Percentiles rank a stretch among this genome's conserved stretches.
Conservation (phyloP, 208 protist genomes). For the Leishmania tarentolae region DNA sequence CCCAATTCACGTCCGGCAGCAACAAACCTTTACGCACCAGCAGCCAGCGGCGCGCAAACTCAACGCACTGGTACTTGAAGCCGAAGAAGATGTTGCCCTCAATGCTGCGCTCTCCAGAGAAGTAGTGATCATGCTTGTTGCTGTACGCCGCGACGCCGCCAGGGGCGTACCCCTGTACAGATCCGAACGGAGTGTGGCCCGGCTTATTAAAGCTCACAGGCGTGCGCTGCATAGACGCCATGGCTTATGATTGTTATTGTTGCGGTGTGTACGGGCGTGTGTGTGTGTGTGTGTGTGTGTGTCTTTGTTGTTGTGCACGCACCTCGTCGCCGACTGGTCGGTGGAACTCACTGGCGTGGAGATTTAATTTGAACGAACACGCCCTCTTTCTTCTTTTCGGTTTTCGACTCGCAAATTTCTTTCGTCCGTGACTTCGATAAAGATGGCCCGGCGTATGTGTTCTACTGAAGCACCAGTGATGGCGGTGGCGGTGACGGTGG, state of each 20-base stretch:
- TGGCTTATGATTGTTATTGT: not conserved
- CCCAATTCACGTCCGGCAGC: slow-evolving; percentile 83
- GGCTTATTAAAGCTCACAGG: slow-evolving; percentile 39
- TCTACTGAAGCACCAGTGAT: not conserved
- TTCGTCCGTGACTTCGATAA: not conserved
- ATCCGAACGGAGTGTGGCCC: slow-evolving; percentile 66
- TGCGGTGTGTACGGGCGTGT: slow-evolving; percentile 1
- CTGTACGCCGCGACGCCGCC: slow-evolving; percentile 87
- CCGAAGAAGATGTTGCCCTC: slow-evolving; percentile 79
- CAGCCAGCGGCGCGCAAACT: slow-evolving; percentile 89
- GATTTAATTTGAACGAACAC: not conserved
- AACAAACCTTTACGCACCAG: slow-evolving; percentile 77
- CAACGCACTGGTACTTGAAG: slow-evolving; percentile 91
- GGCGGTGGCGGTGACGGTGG: not conserved
- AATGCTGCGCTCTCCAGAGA: slow-evolving; percentile 85
- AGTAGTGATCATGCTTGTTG: slow-evolving; percentile 87
- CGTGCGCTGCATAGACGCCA: slow-evolving; percentile 11
- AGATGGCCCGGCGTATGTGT: not conserved
- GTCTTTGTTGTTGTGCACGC: not conserved
- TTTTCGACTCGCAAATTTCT: not conserved
- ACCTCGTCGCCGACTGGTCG: not conserved
- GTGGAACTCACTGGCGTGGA: not conserved
- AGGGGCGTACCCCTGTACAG: slow-evolving; percentile 74
- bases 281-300: not conserved
- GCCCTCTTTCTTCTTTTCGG: not conserved